phyloP scores from a whole-genome alignment of 1,284 basidiomycete species.

The Ceratobasidium sp. region DNA sequence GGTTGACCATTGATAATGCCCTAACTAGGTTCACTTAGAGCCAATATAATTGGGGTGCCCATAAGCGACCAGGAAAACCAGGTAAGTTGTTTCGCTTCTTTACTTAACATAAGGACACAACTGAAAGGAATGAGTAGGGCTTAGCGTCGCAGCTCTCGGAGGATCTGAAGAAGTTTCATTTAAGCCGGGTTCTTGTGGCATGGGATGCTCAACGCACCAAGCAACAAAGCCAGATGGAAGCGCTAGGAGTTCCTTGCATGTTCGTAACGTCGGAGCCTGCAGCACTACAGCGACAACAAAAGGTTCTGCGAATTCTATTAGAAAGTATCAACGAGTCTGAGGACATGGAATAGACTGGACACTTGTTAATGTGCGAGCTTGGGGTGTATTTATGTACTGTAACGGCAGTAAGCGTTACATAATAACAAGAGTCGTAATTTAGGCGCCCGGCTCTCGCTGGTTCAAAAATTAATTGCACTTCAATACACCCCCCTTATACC shows the following conservation, averaged over 20 bases:
- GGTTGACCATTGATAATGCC: too few relatives aligned
- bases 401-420: background rate
- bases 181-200: conserved; percentile 70
- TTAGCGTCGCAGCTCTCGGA: conserved; percentile 53
- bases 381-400: background rate
- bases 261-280: conserved; percentile 64
- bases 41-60: conserved; percentile 34
- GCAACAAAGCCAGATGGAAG: conserved; percentile 73
- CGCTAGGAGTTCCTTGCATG: conserved; percentile 76
- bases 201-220: conserved; percentile 79
- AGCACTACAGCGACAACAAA: conserved; percentile 63
- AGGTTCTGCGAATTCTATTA: conserved; percentile 38
- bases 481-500: conserved; percentile 18
- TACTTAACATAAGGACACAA: background rate
- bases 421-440: background rate
- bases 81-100: background rate
- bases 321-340: conserved; percentile 43
- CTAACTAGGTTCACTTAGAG: background rate
- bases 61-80: conserved; percentile 25
- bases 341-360: conserved; percentile 14
- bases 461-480: conserved; percentile 42
- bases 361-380: background rate
- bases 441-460: conserved; percentile 17
- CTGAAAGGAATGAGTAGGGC: conserved; percentile 54
- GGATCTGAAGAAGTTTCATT: conserved; percentile 74